These are phyloP conservation scores for Chrysoporthe cubensis DNA, from an alignment of 2,329 filamentous ascomycete species.

Conservation along the genomic window DNA sequence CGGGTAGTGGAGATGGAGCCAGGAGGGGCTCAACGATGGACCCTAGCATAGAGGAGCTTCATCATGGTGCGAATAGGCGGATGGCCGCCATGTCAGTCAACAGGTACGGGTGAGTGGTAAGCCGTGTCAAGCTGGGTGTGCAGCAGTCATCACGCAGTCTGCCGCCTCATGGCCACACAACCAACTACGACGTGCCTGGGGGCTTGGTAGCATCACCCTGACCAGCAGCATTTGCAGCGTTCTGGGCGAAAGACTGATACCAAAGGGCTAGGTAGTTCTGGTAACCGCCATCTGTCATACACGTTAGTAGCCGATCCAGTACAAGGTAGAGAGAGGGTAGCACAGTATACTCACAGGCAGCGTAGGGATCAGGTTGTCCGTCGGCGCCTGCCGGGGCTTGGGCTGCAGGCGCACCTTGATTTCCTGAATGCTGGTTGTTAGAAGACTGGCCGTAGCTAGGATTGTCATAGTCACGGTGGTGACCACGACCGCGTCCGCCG, in stretches of 20 bases:
- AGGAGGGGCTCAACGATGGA: conserved; percentile 18
- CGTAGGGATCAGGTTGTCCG: conserved; percentile 69
- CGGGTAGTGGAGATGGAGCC: conserved; percentile 23
- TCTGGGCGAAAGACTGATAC: conserved; percentile 67
- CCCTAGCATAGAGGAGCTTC: conserved; percentile 26
- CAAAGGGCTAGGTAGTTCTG: conserved; percentile 79
- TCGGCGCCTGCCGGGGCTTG: conserved; percentile 48
- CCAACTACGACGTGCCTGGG: conserved; percentile 27
- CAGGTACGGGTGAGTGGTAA: conserved; percentile 13
- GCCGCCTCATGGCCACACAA: conserved; percentile 19
- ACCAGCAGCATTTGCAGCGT: conserved; percentile 34
- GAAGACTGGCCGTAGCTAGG: conserved; percentile 55
- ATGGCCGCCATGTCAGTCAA: conserved; percentile 29
- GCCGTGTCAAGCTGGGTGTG: conserved; percentile 23
- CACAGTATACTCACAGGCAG: conserved; percentile 62
- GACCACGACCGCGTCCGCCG: conserved; percentile 39
- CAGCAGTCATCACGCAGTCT: conserved; percentile 25
- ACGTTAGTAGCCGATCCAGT: conserved; percentile 32
- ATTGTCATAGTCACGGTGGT: conserved; percentile 59
- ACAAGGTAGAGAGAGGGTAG: neutral
- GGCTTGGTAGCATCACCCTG: conserved; percentile 30
- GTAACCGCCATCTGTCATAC: conserved; percentile 72
- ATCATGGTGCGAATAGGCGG: conserved; percentile 26
- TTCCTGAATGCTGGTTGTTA: conserved; percentile 49
- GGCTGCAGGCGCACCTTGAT: conserved; percentile 45